Conservation (phyloP, 805 yeast species). For the Kregervanrija pseudodelftensis region DNA sequence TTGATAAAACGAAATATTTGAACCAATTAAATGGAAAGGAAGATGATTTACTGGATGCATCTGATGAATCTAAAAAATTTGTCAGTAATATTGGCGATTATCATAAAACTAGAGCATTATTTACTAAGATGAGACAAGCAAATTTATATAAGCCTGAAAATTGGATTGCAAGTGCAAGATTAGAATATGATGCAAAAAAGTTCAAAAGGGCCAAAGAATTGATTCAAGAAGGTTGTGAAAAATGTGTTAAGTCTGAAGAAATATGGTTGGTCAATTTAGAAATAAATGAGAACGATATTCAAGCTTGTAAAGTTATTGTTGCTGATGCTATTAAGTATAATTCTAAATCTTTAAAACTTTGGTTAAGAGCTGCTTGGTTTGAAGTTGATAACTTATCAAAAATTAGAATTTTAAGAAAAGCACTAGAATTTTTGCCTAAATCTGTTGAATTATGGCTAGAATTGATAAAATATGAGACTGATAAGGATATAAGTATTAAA, state of each 20-base stretch:
- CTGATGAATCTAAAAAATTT: constrained; percentile 17
- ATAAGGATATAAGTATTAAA: constrained; percentile 39
- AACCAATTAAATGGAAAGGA: constrained; percentile 28
- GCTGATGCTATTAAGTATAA: constrained; percentile 58
- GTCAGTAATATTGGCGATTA: constrained; percentile 44
- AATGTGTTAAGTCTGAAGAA: constrained; percentile 59
- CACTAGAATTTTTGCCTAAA: constrained; percentile 56
- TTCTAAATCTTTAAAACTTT: constrained; percentile 51
- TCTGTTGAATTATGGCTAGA: constrained; percentile 61
- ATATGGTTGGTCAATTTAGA: constrained; percentile 80
- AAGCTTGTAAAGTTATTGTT: constrained; percentile 48
- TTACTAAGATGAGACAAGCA: constrained; percentile 61
- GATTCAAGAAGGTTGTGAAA: constrained; percentile 68
- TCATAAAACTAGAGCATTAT: constrained; percentile 47
- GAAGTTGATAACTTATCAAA: constrained; percentile 53
- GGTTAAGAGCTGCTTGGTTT: constrained; percentile 65
- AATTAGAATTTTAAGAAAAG: constrained; percentile 58
- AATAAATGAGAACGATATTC: constrained; percentile 41
- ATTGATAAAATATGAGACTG: constrained; percentile 54
- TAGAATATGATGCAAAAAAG: constrained; percentile 62
- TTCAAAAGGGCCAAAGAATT: constrained; percentile 48
- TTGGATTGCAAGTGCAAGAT: constrained; percentile 81
- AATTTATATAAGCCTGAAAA: constrained; percentile 69
- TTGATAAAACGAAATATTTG: constrained; percentile 35
- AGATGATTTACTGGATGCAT: constrained; percentile 4